Evolutionary conservation across 371 early-diverging fungal species (phyloP).

Genomic region (Mucor circinelloides): DNA sequence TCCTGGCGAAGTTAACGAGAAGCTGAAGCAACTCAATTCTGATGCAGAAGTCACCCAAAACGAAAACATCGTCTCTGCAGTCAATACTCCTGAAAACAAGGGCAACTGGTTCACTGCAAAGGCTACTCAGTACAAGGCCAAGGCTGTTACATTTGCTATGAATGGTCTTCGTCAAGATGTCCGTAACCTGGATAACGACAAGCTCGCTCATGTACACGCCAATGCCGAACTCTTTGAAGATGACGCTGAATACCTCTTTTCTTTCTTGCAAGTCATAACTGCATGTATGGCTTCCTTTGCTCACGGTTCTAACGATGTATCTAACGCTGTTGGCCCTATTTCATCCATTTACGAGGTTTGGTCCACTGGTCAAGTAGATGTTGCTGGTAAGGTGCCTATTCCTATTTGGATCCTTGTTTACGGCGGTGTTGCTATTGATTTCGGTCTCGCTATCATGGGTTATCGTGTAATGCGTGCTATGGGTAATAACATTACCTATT

Average conservation of each 20-base stretch:
- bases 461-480: slow-evolving; percentile 75
- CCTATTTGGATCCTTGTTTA: slow-evolving; percentile 80
- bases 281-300: slow-evolving; percentile 85
- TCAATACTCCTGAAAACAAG: background rate
- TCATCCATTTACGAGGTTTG: slow-evolving; percentile 69
- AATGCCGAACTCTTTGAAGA: slow-evolving; percentile 70
- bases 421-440: slow-evolving; percentile 79
- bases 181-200: slow-evolving; percentile 50
- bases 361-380: slow-evolving; percentile 55
- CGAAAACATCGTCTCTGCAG: background rate
- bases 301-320: slow-evolving; percentile 91
- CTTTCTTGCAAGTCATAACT: slow-evolving; percentile 83
- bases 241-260: slow-evolving; percentile 82
- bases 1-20: background rate
- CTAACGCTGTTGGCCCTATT: slow-evolving; percentile 87
- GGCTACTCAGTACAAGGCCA: slow-evolving; percentile 13
- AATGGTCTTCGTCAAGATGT: slow-evolving; percentile 66
- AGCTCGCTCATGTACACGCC: slow-evolving; percentile 57
- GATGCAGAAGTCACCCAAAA: background rate
- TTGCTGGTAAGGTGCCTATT: slow-evolving; percentile 57
- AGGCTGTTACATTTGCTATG: slow-evolving; percentile 11
- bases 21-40: background rate
- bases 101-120: background rate
- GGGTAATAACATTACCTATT: slow-evolving; percentile 85
- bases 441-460: slow-evolving; percentile 76